Evolutionary conservation across 768 basidiomycete species (phyloP).

Genomic region (Pleurotus tuber-regium): DNA sequence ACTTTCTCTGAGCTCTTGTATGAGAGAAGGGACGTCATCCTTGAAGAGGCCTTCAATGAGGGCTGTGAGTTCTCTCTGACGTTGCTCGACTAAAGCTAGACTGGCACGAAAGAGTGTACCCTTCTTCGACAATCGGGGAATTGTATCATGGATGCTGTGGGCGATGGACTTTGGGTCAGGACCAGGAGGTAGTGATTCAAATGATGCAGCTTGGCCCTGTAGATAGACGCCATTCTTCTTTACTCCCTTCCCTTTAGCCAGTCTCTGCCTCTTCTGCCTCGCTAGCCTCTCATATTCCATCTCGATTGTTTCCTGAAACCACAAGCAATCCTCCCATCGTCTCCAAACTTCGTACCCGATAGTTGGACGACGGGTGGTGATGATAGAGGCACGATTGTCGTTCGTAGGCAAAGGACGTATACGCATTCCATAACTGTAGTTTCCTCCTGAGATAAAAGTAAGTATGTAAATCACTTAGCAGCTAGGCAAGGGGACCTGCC

Average conservation of each 20-base stretch:
- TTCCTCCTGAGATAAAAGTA: conserved; percentile 39
- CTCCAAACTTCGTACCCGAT: conserved; percentile 73
- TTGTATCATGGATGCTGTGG: conserved; percentile 60
- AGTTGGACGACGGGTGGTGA: conserved; percentile 24
- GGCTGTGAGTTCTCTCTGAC: conserved; percentile 55
- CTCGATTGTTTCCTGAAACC: conserved; percentile 71
- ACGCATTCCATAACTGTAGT: conserved; percentile 60
- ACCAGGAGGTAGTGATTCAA: conserved; percentile 81
- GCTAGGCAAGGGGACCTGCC: conserved; percentile 29
- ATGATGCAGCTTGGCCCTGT: conserved; percentile 74
- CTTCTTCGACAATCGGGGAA: conserved; percentile 71
- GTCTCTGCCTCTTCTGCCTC: conserved; percentile 63
- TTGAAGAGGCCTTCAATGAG: conserved; percentile 59
- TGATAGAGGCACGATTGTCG: conserved; percentile 28
- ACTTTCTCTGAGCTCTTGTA: conserved; percentile 62
- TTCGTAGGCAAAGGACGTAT: conserved; percentile 44
- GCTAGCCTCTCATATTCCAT: conserved; percentile 61
- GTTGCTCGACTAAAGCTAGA: conserved; percentile 61
- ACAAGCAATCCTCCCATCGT: conserved; percentile 80
- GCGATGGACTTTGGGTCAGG: conserved; percentile 75
- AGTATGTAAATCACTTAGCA: conserved; percentile 7
- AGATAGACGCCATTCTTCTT: conserved; percentile 72
- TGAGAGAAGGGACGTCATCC: conserved; percentile 60
- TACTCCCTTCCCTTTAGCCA: conserved; percentile 71
- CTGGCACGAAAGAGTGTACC: conserved; percentile 71